Evolutionary conservation across 2,329 filamentous ascomycete genomes (phyloP).

Genomic region (Xylaria sp.): DNA sequence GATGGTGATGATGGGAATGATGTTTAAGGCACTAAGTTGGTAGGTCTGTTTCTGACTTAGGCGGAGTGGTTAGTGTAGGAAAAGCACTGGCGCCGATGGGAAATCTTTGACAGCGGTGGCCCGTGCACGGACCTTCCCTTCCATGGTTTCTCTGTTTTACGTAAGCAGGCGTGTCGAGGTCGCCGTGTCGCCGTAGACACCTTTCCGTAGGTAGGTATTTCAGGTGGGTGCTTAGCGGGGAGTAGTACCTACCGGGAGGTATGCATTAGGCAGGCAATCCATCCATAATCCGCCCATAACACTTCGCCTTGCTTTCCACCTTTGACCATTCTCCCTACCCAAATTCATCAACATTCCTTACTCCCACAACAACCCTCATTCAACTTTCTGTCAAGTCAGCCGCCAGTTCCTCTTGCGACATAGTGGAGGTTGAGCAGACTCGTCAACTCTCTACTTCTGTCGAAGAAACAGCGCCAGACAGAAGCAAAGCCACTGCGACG

Average conservation of each 20-base stretch:
- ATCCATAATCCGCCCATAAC: too few species aligned
- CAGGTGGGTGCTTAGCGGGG: too few species aligned
- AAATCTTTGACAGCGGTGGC: constrained; percentile 23
- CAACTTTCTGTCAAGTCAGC: neutral
- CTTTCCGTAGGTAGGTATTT: neutral
- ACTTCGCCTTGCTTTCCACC: too few species aligned
- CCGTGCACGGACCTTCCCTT: constrained; percentile 22
- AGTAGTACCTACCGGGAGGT: too few species aligned
- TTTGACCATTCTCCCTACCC: constrained; percentile 3
- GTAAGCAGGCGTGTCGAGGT: neutral
- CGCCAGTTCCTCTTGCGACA: neutral
- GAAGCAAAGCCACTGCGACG: neutral
- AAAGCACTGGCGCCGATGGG: constrained; percentile 21
- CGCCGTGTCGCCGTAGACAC: neutral
- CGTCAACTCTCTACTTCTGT: neutral
- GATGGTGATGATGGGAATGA: neutral
- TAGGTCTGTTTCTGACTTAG: neutral
- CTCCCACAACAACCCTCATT: neutral
- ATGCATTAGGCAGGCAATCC: too few species aligned
- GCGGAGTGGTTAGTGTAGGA: neutral
- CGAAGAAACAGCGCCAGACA: neutral
- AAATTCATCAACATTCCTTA: neutral
- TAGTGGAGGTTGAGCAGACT: neutral
- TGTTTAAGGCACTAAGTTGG: neutral
- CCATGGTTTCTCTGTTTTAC: neutral